A percentile compares a stretch with the other conserved stretches of the same genome.
These are phyloP conservation scores for Phytophthora pisi DNA, from an alignment of 352 stramenopile species.

Conservation along the genomic window DNA sequence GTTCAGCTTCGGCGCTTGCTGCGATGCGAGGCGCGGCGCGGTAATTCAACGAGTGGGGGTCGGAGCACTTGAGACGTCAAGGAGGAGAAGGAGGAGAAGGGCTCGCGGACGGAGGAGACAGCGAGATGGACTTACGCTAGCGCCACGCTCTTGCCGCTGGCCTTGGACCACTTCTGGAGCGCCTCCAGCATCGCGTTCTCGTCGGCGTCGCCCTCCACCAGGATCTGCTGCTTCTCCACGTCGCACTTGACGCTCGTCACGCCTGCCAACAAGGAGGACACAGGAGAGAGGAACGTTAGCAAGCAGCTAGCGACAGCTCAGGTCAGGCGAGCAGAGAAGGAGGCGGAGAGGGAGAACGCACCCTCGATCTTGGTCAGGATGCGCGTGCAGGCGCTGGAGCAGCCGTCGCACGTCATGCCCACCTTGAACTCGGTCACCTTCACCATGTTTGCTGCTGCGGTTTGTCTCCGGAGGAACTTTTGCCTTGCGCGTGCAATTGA, in stretches of 20 bases:
- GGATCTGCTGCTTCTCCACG: slow-evolving; percentile 88
- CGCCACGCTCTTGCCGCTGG: slow-evolving; percentile 87
- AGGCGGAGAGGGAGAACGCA: slow-evolving; percentile 27
- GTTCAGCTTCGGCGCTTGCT: neutral
- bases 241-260: slow-evolving; percentile 86
- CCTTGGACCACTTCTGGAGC: slow-evolving; percentile 90
- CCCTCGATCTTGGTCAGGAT: slow-evolving; percentile 91
- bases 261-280: slow-evolving; percentile 46
- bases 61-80: slow-evolving; percentile 17
- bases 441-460: slow-evolving; percentile 47
- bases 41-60: neutral
- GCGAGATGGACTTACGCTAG: slow-evolving; percentile 50
- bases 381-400: slow-evolving; percentile 87
- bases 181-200: slow-evolving; percentile 81
- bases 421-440: slow-evolving; percentile 90
- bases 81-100: too few species aligned
- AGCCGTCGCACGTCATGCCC: slow-evolving; percentile 91
- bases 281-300: neutral
- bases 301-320: neutral
- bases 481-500: slow-evolving; percentile 29
- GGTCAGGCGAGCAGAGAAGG: too few species aligned
- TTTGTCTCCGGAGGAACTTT: neutral
- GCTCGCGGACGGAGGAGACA: neutral
- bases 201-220: slow-evolving; percentile 81
- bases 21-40: slow-evolving; percentile 10